These are phyloP conservation scores for Zostera marina DNA, from an alignment of 116 monocot genomes.

Conservation along the genomic window DNA sequence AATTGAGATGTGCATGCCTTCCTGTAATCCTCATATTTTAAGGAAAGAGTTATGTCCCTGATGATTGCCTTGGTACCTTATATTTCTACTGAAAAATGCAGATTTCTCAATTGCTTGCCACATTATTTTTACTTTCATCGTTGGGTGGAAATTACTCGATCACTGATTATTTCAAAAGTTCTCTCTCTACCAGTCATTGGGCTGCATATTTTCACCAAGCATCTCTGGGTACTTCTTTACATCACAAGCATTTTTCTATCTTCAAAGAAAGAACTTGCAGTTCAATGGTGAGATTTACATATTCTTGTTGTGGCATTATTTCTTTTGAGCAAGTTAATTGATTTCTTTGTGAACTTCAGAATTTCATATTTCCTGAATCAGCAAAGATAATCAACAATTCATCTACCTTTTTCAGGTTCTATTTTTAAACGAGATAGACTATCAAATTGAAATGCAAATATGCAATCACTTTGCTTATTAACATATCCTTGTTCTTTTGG, in stretches of 20 bases:
- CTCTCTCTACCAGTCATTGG: slow-evolving; percentile 47
- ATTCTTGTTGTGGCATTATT: background rate
- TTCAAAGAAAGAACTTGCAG: slow-evolving; percentile 1
- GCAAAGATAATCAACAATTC: background rate
- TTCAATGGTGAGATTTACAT: background rate
- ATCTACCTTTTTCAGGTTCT: slow-evolving; percentile 4
- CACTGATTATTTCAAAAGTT: slow-evolving; percentile 16
- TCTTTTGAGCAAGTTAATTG: background rate
- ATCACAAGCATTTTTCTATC: slow-evolving; percentile 11
- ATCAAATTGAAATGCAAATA: background rate
- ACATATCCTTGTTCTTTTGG: slow-evolving; percentile 1
- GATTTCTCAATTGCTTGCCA: slow-evolving; percentile 55
- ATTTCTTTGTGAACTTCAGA: background rate
- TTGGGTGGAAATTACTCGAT: slow-evolving; percentile 20
- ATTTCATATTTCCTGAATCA: background rate
- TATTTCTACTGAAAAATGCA: slow-evolving; percentile 12
- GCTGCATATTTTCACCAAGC: slow-evolving; percentile 87
- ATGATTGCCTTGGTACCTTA: background rate
- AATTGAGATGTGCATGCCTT: too few relatives aligned
- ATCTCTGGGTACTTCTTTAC: slow-evolving; percentile 46
- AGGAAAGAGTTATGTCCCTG: too few relatives aligned
- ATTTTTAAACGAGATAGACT: background rate
- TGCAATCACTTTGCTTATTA: background rate
- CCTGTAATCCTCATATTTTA: too few relatives aligned
- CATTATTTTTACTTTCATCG: slow-evolving; percentile 37